Evolutionary conservation across 345 rosid species (phyloP), one percentile per base, ranked within the genome.

Genomic region (Erysimum cheiranthoides): DNA sequence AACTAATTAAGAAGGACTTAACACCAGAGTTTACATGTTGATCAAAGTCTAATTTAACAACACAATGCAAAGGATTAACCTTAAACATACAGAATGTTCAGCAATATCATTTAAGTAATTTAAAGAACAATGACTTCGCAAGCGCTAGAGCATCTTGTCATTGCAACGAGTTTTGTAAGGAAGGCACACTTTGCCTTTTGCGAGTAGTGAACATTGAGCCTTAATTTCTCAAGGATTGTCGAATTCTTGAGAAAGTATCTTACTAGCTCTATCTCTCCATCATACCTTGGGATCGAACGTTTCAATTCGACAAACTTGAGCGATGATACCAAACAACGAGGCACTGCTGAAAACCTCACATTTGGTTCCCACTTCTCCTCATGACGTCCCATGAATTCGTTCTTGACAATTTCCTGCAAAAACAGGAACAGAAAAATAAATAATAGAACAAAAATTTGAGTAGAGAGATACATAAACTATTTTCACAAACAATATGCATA

Each of bases 121-220:
- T 39, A 52, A 30, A 28, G 73, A 68, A 54, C 30, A 40, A 40
- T 21, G 52, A 68, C 52, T 67, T 51, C 14, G 25, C 71, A 67
- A 51, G 36, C 35, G 61, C 36, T 67, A 36, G 71, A 67, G 59
- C 27, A 67, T 51, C 61, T 67, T 25, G 71, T 47, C 61, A 67
- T 13, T 36, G 61, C 49, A 51, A 12, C 4, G 25, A 67, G 87
- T 82, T 89, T 86, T 68, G 83, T 85, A 13, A 90, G 81, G 64
- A 93, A 87, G 59, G 77, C 94, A 78, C 87, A 85, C 75, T 85
- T 93, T 11, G 88, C 92, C 90, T 90, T 56, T 28, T 27, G 3
- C 4, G n/a, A 3, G 25, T 51, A 67, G 61, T 25, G 10, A 39
- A 12, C 7, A 68, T 54, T 10, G 31, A 68, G 39, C 52, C 2